Percentiles rank a stretch among this genome's conserved stretches.
These are phyloP conservation scores for Eucalyptus albens DNA, from an alignment of 345 rosid genomes.

Conservation along the genomic window DNA sequence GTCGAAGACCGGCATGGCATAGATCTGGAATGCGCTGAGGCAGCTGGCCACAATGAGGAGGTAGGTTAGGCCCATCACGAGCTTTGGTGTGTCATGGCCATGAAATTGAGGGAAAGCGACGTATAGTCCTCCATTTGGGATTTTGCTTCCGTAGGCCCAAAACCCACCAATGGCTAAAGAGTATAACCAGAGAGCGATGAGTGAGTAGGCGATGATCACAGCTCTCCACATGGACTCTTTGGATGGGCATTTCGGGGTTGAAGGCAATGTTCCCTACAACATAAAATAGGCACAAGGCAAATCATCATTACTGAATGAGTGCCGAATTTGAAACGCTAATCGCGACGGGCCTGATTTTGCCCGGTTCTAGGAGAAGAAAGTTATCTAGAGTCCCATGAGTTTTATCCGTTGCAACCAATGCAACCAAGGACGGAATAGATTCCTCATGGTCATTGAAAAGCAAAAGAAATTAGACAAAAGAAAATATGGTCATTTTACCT, in stretches of 20 bases:
- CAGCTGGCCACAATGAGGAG: constrained; percentile 8
- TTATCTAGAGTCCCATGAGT: neutral
- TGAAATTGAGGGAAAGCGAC: constrained; percentile 7
- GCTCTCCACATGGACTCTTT: constrained; percentile 38
- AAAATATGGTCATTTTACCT: neutral
- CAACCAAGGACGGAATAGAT: neutral
- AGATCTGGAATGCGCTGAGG: constrained; percentile 33
- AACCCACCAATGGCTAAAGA: constrained; percentile 31
- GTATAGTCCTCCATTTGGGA: constrained; percentile 15
- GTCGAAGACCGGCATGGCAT: constrained; percentile 48
- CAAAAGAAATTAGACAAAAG: neutral
- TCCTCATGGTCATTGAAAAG: neutral
- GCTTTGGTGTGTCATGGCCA: constrained; percentile 1
- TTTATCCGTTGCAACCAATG: neutral
- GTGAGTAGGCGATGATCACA: constrained; percentile 15
- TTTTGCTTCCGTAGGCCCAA: constrained; percentile 41
- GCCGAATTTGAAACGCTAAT: neutral
- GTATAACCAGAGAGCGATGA: constrained; percentile 15
- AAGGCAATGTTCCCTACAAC: constrained; percentile 48
- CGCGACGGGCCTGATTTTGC: neutral
- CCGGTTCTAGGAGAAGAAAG: neutral
- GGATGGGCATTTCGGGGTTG: constrained; percentile 4
- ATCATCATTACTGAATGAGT: neutral
- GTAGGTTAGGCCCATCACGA: constrained; percentile 2
- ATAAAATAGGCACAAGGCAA: neutral